Evolutionary conservation across 192 early-diverging fungal species (phyloP), one percentile per base, ranked within the genome.

Genomic region (Backusella circina): DNA sequence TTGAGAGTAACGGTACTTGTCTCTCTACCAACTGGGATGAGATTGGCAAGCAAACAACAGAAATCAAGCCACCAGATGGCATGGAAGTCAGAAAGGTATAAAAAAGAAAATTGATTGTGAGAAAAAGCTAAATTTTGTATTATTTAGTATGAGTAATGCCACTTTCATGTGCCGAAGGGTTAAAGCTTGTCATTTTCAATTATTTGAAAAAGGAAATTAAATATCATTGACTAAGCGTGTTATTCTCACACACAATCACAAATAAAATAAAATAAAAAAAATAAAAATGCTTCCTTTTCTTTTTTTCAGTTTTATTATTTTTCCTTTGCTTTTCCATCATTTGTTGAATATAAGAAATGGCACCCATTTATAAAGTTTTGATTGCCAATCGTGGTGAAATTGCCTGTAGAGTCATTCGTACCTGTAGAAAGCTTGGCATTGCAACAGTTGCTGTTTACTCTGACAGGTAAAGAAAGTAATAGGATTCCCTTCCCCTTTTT

Each of bases 1-100:
- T 92, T 5, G 98, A 99, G 81, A 95, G 92, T 82, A 95, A 95
- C 69, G 98, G 98, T 30, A 99, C 98, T 0, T 90, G 90, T 66
- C 86, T 99, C 38, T 93, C 91, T 70, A 99, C 97, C 35, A 97
- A 99, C 81, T 99, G 97, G 97, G 86, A 84, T 35, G 95, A 97
- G 83, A 96, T 99, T 47, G 87, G 89, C 31, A 91, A 93, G 83
- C 90, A 89, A 67, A 82, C 84, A 12, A 96, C 97, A 15, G 94
- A 97, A 84, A 91, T 91, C 15, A 89, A 92, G 72, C 95, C 98
- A 23, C 98, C 98, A 9, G 93, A 95, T 36, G 96, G 96, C 67
- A 95, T 98, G 89, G 80, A 91, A 6, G 96, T 95, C 6, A 97
- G 95, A 88, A 86, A 90, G 81, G 83, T 83, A 78, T 3, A 2